phyloP scores from a whole-genome alignment of 2,329 filamentous ascomycete species.

The Scortechinia acanthostroma region DNA sequence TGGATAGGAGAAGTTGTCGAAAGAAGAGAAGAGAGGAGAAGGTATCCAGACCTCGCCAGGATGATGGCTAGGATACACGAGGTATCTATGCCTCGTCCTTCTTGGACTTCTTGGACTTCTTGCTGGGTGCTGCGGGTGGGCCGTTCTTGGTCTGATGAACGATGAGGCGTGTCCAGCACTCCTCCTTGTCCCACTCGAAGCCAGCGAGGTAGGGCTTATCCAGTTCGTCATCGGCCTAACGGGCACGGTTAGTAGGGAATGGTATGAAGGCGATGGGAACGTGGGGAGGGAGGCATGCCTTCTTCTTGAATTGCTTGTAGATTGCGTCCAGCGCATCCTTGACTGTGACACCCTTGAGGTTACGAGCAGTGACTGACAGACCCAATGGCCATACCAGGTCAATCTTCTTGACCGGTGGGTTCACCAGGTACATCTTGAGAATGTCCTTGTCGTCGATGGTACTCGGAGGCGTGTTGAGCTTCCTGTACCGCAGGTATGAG shows the following conservation, averaged over 20 bases:
- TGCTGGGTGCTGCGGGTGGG: not conserved
- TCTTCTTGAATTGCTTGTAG: slow-evolving; percentile 3
- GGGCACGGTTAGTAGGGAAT: not conserved
- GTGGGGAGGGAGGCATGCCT: not conserved
- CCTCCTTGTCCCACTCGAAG: slow-evolving; percentile 65
- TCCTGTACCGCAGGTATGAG: slow-evolving; percentile 38
- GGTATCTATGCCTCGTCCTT: slow-evolving; percentile 1
- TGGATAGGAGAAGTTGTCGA: not conserved
- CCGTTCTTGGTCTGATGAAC: not conserved
- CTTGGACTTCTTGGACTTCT: not conserved
- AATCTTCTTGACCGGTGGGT: slow-evolving; percentile 60
- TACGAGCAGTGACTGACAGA: slow-evolving; percentile 57
- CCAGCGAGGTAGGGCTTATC: slow-evolving; percentile 58
- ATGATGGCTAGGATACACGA: no score
- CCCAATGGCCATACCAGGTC: slow-evolving; percentile 61
- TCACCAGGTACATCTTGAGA: slow-evolving; percentile 51
- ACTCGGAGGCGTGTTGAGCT: slow-evolving; percentile 55
- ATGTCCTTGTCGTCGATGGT: slow-evolving; percentile 53
- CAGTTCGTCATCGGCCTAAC: slow-evolving; percentile 57
- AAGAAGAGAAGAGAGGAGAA: not conserved
- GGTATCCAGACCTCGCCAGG: not conserved
- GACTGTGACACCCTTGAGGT: slow-evolving; percentile 63
- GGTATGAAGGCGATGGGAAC: not conserved
- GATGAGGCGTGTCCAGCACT: slow-evolving; percentile 15
- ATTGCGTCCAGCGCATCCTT: slow-evolving; percentile 56